Evolutionary conservation across 139 green algal genomes (phyloP).

Genomic region (Chlorella sp.): DNA sequence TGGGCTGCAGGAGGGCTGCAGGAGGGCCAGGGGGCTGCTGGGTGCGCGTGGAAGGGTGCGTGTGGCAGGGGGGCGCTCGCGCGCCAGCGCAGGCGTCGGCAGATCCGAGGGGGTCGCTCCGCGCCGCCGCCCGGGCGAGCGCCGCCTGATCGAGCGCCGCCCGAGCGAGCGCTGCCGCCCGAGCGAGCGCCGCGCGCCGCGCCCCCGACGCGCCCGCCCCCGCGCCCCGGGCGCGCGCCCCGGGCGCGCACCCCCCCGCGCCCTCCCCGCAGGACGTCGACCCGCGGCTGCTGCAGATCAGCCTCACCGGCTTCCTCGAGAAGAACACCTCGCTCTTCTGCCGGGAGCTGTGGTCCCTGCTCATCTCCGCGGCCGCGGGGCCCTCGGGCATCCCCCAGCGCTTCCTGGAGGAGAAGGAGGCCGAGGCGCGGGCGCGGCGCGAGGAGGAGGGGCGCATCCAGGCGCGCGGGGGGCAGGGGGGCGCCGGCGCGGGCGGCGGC

Average conservation of each 20-base stretch:
- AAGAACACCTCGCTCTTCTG: constrained; percentile 91
- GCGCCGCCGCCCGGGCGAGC: no score
- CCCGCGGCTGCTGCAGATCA: constrained; percentile 79
- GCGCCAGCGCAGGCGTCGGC: no score
- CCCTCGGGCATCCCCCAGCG: constrained; percentile 78
- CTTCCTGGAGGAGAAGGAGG: constrained; percentile 82
- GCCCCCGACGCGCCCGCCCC: no score
- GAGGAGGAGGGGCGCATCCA: constrained; percentile 62
- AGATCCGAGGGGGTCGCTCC: no score
- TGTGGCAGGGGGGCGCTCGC: not conserved
- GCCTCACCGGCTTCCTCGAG: constrained; percentile 88
- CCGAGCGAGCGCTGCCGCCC: no score
- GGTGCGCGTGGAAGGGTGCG: not conserved
- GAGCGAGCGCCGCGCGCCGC: no score
- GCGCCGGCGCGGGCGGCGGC: not conserved
- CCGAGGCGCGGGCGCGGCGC: constrained; percentile 57
- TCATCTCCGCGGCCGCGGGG: constrained; percentile 70
- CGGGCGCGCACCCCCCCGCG: not conserved
- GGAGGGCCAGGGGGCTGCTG: not conserved
- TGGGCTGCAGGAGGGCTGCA: not conserved
- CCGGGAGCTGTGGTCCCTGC: constrained; percentile 88
- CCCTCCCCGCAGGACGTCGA: constrained; percentile 54
- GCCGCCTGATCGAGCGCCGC: no score
- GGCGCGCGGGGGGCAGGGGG: constrained; percentile 31
- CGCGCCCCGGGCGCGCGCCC: no score